A percentile compares a stretch with the other conserved stretches of the same genome.
Conservation (phyloP, 495 filamentous ascomycete species). For the Annulohypoxylon maeteangense region DNA sequence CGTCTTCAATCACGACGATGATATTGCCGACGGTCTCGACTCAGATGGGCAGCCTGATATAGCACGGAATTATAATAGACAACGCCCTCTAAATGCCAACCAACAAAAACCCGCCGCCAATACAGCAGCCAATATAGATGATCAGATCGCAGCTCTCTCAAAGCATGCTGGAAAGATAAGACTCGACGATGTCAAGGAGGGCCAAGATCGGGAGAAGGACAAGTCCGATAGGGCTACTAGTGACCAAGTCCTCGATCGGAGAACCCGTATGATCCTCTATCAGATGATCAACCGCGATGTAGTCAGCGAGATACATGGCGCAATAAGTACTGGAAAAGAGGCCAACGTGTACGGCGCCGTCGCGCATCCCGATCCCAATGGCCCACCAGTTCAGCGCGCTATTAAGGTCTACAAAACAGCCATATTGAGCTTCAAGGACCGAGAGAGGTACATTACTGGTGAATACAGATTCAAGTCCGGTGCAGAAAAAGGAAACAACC, state of each 20-base stretch:
- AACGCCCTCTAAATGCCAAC: slow-evolving; percentile 78
- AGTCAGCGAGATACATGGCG: slow-evolving; percentile 84
- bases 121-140: slow-evolving; percentile 79
- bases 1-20: slow-evolving; percentile 67
- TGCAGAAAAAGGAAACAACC: slow-evolving; percentile 90
- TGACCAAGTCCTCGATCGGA: slow-evolving; percentile 92
- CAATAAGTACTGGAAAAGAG: slow-evolving; percentile 95
- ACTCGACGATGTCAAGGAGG: slow-evolving; percentile 73
- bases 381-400: slow-evolving; percentile 68
- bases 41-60: slow-evolving; percentile 73
- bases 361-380: slow-evolving; percentile 56
- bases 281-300: slow-evolving; percentile 94
- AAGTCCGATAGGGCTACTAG: slow-evolving; percentile 91
- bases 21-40: slow-evolving; percentile 68
- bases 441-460: slow-evolving; percentile 92
- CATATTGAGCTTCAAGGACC: slow-evolving; percentile 96
- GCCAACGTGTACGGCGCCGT: slow-evolving; percentile 90
- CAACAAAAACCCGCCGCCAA: slow-evolving; percentile 86
- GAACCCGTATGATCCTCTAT: slow-evolving; percentile 92
- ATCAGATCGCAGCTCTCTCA: slow-evolving; percentile 84
- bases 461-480: slow-evolving; percentile 81
- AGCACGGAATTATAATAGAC: slow-evolving; percentile 92
- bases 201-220: slow-evolving; percentile 69
- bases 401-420: slow-evolving; percentile 99
- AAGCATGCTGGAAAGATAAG: slow-evolving; percentile 91